Base-by-base conservation (phyloP, 164 flowering plant genomes). In the Hamamelis virginiana region DNA sequence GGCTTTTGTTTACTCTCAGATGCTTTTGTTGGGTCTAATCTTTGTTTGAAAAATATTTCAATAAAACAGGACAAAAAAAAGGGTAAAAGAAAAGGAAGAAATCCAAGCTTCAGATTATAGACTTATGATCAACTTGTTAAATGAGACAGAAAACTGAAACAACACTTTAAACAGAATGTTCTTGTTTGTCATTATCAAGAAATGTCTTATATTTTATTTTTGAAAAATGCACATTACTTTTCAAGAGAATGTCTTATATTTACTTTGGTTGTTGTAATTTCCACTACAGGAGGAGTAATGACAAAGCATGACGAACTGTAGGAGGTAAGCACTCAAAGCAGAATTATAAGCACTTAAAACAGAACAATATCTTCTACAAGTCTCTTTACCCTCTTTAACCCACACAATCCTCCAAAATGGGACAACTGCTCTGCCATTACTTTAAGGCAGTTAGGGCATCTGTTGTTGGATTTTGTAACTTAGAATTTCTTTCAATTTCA, bases 301-400 rank as follows among this genome's bases (percentile, higher is more conserved):
- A 21, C 41, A 33, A 69, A 66, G 68, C 94, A 87, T 74, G 94
- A 89, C 53, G 94, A 89, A 73, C 80, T 89, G 23, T 89, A 70
- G 73, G 52, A 59, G 68, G 61, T 25, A 57, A 69, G 62, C 43
- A 55, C 19, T 8, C 33, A 65, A 62, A 33, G 41, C 2, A 33
- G 64, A 59, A 62, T 61, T 52, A 50, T 4, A 21, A 11, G 19
- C 12, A 11, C 65, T 46, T 46, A 47, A 0, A 27, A 8, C 22
- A 4, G n/a, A n/a, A 15, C 16, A 22, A 46, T 50, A 33, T 8
- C 53, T 15, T 64, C 9, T 55, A 22, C 58, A 55, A 55, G 25
- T 19, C 27, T 22, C 10, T 22, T 55, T 22, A 5, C 58, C 23
- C 22, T 19, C 23, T n/a, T 22, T 22, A 55, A 19, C 25, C 12